A percentile compares a stretch with the other conserved stretches of the same genome.
phyloP scores from a whole-genome alignment of 2,329 filamentous ascomycete species.

The Ceratocystis colombiana region DNA sequence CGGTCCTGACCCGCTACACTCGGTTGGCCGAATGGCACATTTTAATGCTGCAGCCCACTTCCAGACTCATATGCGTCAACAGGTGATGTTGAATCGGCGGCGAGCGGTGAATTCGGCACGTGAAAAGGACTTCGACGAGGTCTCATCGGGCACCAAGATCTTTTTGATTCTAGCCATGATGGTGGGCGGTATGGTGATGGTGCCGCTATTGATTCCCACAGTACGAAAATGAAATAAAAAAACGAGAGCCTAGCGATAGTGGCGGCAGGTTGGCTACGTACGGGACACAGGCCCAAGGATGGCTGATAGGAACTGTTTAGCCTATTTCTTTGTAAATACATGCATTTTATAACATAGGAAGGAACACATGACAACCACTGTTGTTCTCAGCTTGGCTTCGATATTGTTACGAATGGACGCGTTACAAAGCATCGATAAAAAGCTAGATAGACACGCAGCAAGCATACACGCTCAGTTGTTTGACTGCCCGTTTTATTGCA shows the following conservation, averaged over 20 bases:
- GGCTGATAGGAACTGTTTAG: background rate
- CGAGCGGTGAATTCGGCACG: constrained; percentile 13
- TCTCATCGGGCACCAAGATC: constrained; percentile 6
- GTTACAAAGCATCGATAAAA: background rate
- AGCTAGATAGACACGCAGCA: background rate
- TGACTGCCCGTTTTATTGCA: background rate
- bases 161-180: constrained; percentile 20
- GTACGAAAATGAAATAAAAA: background rate
- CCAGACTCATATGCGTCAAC: constrained; percentile 58
- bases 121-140: constrained; percentile 6
- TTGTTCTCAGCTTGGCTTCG: too few relatives aligned
- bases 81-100: constrained; percentile 36
- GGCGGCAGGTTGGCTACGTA: background rate
- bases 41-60: constrained; percentile 68
- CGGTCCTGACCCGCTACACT: constrained; percentile 42
- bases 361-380: background rate
- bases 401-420: too few relatives aligned
- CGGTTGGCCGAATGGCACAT: constrained; percentile 50
- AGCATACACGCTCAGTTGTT: too few relatives aligned
- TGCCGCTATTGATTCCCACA: constrained; percentile 12
- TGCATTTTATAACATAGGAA: background rate
- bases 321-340: background rate
- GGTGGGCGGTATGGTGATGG: constrained; percentile 17
- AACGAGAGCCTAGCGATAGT: background rate
- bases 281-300: constrained; percentile 6